Evolutionary conservation across 106 monocot species (phyloP).

Genomic region (Allium sativum): DNA sequence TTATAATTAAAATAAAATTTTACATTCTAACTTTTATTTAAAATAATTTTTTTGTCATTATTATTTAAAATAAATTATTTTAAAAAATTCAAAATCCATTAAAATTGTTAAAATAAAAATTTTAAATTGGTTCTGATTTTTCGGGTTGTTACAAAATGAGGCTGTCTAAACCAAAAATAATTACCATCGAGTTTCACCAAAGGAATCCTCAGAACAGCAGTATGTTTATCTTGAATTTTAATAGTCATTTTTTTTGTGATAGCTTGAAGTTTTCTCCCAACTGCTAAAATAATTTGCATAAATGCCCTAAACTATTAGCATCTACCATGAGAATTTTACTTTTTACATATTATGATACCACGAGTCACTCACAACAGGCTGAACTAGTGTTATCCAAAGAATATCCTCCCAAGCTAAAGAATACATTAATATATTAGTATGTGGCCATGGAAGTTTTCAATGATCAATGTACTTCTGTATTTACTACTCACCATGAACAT

Average conservation of each 20-base stretch:
- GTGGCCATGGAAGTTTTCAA: too few relatives aligned
- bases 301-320: too few relatives aligned
- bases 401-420: slow-evolving; percentile 63
- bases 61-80: too few relatives aligned
- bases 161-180: slow-evolving; percentile 78
- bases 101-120: too few relatives aligned
- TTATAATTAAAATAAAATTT: too few relatives aligned
- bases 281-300: slow-evolving; percentile 57
- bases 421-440: too few relatives aligned
- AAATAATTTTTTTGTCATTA: too few relatives aligned
- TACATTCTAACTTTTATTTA: too few relatives aligned
- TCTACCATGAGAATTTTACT: too few relatives aligned
- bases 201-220: slow-evolving; percentile 78
- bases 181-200: slow-evolving; percentile 58
- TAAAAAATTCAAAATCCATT: too few relatives aligned
- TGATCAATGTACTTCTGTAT: not conserved
- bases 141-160: slow-evolving; percentile 47
- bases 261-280: slow-evolving; percentile 87
- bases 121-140: too few relatives aligned
- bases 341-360: too few relatives aligned
- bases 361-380: slow-evolving; percentile 72
- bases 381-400: slow-evolving; percentile 67
- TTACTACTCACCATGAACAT: slow-evolving; percentile 67
- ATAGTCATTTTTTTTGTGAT: slow-evolving; percentile 80
- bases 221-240: slow-evolving; percentile 64